These are phyloP conservation scores for Leucocoprinus birnbaumii DNA, from an alignment of 768 basidiomycete species.

Conservation along the genomic window DNA sequence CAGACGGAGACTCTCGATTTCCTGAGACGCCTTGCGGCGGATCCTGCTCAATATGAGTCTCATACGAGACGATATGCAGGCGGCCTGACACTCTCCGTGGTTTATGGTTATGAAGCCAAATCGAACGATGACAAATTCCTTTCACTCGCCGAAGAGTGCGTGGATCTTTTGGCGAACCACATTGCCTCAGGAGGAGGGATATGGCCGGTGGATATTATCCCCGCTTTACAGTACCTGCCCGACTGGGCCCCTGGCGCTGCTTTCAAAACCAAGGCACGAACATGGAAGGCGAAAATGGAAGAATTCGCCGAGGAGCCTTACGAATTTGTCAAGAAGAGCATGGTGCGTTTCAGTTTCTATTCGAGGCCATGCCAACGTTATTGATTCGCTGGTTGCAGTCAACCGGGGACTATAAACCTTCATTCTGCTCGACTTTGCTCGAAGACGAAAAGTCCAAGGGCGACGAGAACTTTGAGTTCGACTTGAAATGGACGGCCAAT, in stretches of 20 bases:
- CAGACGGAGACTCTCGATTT: conserved; percentile 55
- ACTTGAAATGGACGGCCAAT: conserved; percentile 81
- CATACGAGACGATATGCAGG: conserved; percentile 55
- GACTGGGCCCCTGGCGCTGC: conserved; percentile 65
- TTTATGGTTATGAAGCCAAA: conserved; percentile 57
- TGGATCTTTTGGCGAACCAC: conserved; percentile 36
- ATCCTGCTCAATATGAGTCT: conserved; percentile 31
- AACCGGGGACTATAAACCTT: conserved; percentile 34
- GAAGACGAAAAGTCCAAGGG: conserved; percentile 39
- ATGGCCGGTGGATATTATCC: conserved; percentile 49
- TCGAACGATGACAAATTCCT: conserved; percentile 37
- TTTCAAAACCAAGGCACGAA: conserved; percentile 57
- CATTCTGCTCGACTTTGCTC: conserved; percentile 52
- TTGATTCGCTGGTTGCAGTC: conserved; percentile 27
- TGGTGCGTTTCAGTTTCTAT: conserved; percentile 37
- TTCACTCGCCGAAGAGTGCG: conserved; percentile 38
- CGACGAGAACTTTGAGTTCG: conserved; percentile 51
- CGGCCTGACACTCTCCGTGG: conserved; percentile 49
- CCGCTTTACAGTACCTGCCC: conserved; percentile 54
- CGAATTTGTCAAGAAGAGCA: conserved; percentile 50
- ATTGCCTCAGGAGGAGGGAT: conserved; percentile 42
- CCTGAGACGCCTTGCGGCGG: conserved; percentile 49
- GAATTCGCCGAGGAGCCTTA: conserved; percentile 66
- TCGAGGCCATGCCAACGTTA: background rate
- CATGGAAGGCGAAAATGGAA: conserved; percentile 63